Conservation (phyloP, 2,329 filamentous ascomycete genomes). For the Teratosphaeria zuluensis region DNA sequence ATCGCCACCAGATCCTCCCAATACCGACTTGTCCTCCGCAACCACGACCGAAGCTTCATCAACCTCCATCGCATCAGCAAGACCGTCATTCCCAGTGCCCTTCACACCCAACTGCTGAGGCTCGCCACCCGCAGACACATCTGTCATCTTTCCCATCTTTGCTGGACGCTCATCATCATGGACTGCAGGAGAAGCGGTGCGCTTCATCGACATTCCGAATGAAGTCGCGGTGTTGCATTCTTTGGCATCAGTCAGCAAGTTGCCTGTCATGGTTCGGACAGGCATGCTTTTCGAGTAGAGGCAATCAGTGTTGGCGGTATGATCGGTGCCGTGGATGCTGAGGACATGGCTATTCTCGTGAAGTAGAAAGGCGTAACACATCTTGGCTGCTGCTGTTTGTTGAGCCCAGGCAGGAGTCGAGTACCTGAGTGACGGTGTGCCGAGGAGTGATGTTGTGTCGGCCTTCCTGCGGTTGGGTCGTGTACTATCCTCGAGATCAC, state of each 20-base stretch:
- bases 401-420: neutral
- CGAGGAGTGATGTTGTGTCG: neutral
- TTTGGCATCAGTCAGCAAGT: neutral
- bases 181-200: neutral
- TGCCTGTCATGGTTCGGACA: neutral
- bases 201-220: neutral
- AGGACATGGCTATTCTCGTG: neutral
- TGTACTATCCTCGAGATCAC: neutral
- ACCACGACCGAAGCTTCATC: neutral
- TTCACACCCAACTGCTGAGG: neutral
- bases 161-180: neutral
- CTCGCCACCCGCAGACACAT: neutral
- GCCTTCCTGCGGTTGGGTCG: neutral
- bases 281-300: neutral
- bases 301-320: neutral
- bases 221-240: neutral
- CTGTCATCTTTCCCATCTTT: neutral
- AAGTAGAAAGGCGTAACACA: neutral
- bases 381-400: neutral
- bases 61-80: neutral
- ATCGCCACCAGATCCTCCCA: neutral
- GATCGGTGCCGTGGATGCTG: neutral
- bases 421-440: neutral
- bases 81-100: neutral
- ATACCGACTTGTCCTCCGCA: neutral